Conservation (phyloP, 192 early-diverging fungal genomes). For the Piromyces sp. region DNA sequence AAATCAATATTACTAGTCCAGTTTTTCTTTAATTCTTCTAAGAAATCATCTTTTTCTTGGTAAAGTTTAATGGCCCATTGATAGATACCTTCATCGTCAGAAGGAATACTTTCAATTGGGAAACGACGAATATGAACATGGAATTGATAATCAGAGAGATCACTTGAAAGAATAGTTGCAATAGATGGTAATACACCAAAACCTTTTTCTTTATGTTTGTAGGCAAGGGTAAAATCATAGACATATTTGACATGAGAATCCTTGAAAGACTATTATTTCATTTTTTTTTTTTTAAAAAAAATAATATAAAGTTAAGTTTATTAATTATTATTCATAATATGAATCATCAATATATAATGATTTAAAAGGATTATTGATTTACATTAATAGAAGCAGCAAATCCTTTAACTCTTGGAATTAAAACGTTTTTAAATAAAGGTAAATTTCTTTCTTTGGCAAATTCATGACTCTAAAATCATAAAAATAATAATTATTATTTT, state of each 20-base stretch:
- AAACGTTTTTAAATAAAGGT: constrained; percentile 3
- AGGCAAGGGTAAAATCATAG: constrained; percentile 3
- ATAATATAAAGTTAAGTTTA: too few relatives aligned
- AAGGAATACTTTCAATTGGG: neutral
- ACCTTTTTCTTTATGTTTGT: neutral
- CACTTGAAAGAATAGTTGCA: neutral
- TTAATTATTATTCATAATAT: too few relatives aligned
- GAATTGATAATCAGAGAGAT: constrained; percentile 1
- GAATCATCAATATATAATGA: too few relatives aligned
- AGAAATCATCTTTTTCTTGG: constrained; percentile 2
- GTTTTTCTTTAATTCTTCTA: neutral
- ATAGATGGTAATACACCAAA: constrained; percentile 1
- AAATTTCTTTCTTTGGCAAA: constrained; percentile 3
- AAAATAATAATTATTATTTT: too few relatives aligned
- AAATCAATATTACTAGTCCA: neutral
- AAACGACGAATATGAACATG: constrained; percentile 7
- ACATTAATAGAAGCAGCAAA: constrained; percentile 2
- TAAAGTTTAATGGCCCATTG: constrained; percentile 2
- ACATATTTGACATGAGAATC: neutral
- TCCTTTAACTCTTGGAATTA: constrained; percentile 5
- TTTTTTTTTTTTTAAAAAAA: too few relatives aligned
- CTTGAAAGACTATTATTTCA: neutral
- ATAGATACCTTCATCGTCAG: neutral
- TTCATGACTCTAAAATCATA: constrained; percentile 2
- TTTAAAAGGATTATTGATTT: too few relatives aligned